Evolutionary conservation across 768 basidiomycete genomes (phyloP), one percentile per base, ranked within the genome.

Genomic region (Dioszegia aurantiaca): DNA sequence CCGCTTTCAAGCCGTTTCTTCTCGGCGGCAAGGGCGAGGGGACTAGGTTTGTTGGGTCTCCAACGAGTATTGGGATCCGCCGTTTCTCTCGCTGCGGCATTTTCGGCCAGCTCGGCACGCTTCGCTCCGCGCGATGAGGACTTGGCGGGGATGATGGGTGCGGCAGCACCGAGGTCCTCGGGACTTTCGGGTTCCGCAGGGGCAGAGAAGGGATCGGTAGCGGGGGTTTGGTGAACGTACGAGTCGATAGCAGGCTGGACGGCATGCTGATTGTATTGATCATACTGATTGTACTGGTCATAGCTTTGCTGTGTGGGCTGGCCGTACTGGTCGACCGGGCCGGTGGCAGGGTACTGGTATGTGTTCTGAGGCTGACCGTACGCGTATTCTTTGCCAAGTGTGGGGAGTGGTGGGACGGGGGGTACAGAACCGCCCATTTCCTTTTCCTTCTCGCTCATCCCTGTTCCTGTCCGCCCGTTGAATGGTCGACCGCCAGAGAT

Each of bases 31-130:
- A 60, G 26, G 28, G 70, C 70, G 31, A 72, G 53, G 10, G 70
- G 70, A 16, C 59, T 62, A 8, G 70, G 70, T 44, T 72, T 72
- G 33, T 67, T 69, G 0, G 70, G 68, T 43, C 60, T 55, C 52
- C 65, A 63, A 31, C 70, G 48, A 23, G 60, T 56, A 1, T 31
- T 55, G 6, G 68, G 62, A 56, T 72, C 68, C 11, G 56, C 64
- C n/a, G 26, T 17, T 4, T 61, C 64, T 23, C 53, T 60, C 19
- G 68, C 70, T 3, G 64, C 70, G 11, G 68, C 68, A 8, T 45
- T 56, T 42, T 72, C 70, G 12, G 70, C 70, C 1, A 56, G 60
- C 12, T 66, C 66, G 54, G 67, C 62, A 21, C 70, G 44, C 10
- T 65, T 62, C 4, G 60, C 52, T 4, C 65, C 61, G 27, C 65